Base-by-base conservation (phyloP, 106 monocot genomes). In the Dendrobium officinale region DNA sequence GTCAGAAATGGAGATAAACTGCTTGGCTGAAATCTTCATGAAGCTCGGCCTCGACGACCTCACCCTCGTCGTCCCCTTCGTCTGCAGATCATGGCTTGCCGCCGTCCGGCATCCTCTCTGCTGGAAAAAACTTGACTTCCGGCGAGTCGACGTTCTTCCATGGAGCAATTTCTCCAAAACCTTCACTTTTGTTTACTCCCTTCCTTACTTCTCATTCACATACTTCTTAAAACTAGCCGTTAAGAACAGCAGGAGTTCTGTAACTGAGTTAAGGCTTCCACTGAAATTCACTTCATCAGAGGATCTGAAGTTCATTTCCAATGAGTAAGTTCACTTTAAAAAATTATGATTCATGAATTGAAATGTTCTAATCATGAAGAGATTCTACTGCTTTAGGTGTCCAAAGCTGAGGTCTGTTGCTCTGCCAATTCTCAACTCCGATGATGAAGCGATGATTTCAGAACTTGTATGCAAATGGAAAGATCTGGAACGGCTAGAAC, bases 401-500 rank as follows among this genome's bases (percentile, higher is more conserved):
- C 81, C 83, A 48, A 76, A 79, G 37, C 47, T 88, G 74, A 81
- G 70, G 33, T 75, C 58, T 13, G 27, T 83, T 8, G 79, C 80
- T 31, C 75, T 90, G 41, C 90, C 90, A 3, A 61, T 67, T 19
- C 66, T 90, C 26, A 10, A 2, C 18, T 7, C 48, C 9, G 82
- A 77, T 17, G 81, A 81, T 2, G 90, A 90, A 44, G 33, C 31
- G 2, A 76, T 77, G 66, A 48, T 88, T 27, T 79, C 86, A 7
- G 70, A 84, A 2, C 75, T 86, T 13, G 33, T 86, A 2, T 59
- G 66, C 17, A 81, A 73, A 11, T 86, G 83, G 88, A 82, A 42
- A 15, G 78, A 86, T 31, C 86, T 90, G 2, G 83, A 88, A 75
- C 43, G 37, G 22, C 83, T 90, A 6, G 84, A 88, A 19, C 81